Conservation (phyloP, 2,329 filamentous ascomycete genomes). For the Cordyceps farinosa region DNA sequence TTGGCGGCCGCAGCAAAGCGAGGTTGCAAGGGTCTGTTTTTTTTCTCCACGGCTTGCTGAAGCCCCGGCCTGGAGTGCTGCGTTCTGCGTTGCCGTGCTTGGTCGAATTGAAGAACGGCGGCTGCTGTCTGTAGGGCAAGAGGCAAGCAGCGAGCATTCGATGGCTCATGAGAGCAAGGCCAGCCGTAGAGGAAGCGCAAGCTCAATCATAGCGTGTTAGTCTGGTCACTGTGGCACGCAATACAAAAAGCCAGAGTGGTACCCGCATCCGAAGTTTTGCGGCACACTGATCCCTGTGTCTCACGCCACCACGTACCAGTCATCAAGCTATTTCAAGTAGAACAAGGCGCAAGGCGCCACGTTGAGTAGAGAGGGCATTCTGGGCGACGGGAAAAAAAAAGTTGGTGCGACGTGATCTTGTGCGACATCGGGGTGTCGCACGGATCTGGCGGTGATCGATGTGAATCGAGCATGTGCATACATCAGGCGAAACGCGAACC, state of each 20-base stretch:
- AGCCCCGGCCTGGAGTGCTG: too few species aligned
- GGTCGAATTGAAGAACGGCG: not conserved
- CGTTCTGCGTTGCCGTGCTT: too few species aligned
- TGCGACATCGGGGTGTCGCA: not conserved
- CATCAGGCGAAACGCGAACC: not conserved
- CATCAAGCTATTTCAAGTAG: not conserved
- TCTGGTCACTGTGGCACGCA: not conserved
- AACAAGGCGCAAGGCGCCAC: not conserved
- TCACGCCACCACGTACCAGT: not conserved
- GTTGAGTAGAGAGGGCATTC: not conserved
- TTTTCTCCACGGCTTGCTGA: not conserved
- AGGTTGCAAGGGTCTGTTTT: not conserved
- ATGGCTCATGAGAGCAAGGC: not conserved
- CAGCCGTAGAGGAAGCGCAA: too few species aligned
- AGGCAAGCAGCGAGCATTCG: too few species aligned
- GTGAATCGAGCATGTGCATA: not conserved
- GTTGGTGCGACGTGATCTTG: constrained; percentile 5
- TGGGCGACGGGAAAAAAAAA: not conserved
- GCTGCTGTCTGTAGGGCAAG: not conserved
- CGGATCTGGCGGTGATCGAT: constrained; percentile 14
- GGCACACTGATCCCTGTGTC: not conserved
- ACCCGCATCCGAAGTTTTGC: constrained; percentile 7
- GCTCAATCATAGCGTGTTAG: not conserved
- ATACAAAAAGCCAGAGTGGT: not conserved
- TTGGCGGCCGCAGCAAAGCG: not conserved